Percentiles rank a stretch among this genome's conserved stretches.
These are phyloP conservation scores for Phylloporus rhodoxanthus DNA, from an alignment of 768 basidiomycete species.

Conservation along the genomic window DNA sequence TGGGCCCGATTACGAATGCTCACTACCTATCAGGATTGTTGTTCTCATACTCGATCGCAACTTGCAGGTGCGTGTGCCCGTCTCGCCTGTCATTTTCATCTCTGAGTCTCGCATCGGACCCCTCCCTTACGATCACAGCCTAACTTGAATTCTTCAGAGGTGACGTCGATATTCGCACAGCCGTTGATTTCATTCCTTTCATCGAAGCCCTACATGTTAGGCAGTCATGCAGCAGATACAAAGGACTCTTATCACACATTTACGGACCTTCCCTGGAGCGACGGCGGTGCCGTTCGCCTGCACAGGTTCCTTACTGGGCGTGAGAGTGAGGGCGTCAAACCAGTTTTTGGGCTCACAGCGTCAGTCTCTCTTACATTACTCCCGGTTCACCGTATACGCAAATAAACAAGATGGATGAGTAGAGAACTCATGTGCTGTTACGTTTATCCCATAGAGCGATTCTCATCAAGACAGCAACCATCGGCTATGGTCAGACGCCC, in stretches of 20 bases:
- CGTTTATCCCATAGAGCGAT: conserved; percentile 36
- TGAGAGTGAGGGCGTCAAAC: conserved; percentile 79
- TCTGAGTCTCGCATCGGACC: not conserved
- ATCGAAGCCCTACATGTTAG: conserved; percentile 52
- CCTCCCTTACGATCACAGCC: conserved; percentile 42
- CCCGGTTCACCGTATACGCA: not conserved
- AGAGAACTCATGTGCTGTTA: not conserved
- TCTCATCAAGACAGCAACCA: conserved; percentile 43
- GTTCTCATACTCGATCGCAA: conserved; percentile 78
- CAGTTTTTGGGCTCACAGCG: conserved; percentile 87
- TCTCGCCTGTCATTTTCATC: not conserved
- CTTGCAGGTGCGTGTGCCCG: conserved; percentile 44
- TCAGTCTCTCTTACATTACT: conserved; percentile 34
- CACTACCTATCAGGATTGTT: conserved; percentile 54
- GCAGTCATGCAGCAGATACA: conserved; percentile 49
- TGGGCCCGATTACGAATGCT: not conserved
- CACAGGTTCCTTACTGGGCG: conserved; percentile 84
- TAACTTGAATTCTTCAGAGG: conserved; percentile 73
- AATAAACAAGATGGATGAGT: not conserved
- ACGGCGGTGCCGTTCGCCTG: conserved; percentile 40
- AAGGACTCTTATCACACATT: conserved; percentile 54
- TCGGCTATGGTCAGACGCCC: conserved; percentile 44
- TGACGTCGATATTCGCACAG: conserved; percentile 78
- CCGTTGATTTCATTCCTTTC: conserved; percentile 70
- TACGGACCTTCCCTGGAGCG: conserved; percentile 46